Evolutionary conservation across 371 early-diverging fungal species (phyloP).

Genomic region (Actinomortierella wolfii): DNA sequence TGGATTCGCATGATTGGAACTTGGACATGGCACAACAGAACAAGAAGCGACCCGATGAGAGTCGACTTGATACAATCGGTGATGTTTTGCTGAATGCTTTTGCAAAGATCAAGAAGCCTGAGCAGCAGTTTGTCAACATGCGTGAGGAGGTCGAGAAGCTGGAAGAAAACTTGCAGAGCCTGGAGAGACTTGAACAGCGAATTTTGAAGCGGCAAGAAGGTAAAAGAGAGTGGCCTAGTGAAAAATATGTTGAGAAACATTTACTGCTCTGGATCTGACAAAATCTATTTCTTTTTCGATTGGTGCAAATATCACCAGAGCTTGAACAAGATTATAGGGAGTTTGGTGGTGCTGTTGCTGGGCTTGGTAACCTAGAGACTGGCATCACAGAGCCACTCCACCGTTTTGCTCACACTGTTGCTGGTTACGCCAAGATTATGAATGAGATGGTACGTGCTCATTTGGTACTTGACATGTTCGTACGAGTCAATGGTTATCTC

Average conservation of each 20-base stretch:
- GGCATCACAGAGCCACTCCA: constrained; percentile 70
- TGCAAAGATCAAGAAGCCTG: constrained; percentile 86
- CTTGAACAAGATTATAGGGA: constrained; percentile 80
- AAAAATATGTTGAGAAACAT: not conserved
- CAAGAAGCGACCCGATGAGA: constrained; percentile 53
- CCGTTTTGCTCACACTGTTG: constrained; percentile 66
- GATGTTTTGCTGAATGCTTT: constrained; percentile 91
- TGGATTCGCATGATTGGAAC: constrained; percentile 79
- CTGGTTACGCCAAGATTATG: constrained; percentile 62
- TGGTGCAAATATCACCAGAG: constrained; percentile 52
- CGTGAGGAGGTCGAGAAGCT: constrained; percentile 78
- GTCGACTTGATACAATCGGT: constrained; percentile 86
- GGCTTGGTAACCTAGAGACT: constrained; percentile 83
- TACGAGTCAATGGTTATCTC: not conserved
- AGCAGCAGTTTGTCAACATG: constrained; percentile 84
- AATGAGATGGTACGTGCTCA: constrained; percentile 61
- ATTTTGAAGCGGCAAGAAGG: constrained; percentile 79
- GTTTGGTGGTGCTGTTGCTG: constrained; percentile 70
- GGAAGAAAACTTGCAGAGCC: constrained; percentile 78
- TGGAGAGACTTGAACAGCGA: constrained; percentile 78
- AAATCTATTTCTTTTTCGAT: not conserved
- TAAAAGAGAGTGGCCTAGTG: constrained; percentile 24
- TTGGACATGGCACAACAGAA: constrained; percentile 58
- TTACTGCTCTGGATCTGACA: not conserved
- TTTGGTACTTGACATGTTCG: not conserved